Conservation (phyloP, 176 grass and related monocot species). For the Themeda triandra region DNA sequence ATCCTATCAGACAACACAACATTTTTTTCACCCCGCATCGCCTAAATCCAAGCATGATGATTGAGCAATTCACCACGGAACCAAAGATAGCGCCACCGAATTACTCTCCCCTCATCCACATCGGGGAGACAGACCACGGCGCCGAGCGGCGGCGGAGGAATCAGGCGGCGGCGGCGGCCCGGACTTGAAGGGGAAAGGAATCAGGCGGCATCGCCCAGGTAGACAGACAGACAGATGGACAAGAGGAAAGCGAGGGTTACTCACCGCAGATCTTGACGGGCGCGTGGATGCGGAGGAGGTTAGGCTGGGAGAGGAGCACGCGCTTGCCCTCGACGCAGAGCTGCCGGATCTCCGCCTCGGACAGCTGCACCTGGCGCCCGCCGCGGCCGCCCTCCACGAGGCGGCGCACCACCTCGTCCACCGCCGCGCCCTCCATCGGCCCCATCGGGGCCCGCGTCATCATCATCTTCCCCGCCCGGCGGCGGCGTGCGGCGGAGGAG, state of each 20-base stretch:
- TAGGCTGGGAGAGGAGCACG: conserved; percentile 78
- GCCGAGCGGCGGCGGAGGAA: background rate
- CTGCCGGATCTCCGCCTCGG: conserved; percentile 94
- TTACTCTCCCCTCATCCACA: background rate
- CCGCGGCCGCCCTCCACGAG: conserved; percentile 59
- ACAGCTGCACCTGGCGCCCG: conserved; percentile 76
- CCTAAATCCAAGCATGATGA: background rate
- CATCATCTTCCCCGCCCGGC: conserved; percentile 52
- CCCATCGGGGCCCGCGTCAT: conserved; percentile 78
- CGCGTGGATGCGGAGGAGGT: conserved; percentile 63
- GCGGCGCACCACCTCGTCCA: conserved; percentile 74
- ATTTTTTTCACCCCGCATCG: background rate
- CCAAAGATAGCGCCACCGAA: background rate
- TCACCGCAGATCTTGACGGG: conserved; percentile 97
- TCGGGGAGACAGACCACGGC: background rate
- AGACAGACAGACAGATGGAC: background rate
- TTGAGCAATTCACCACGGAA: background rate
- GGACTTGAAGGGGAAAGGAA: background rate
- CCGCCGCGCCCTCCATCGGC: conserved; percentile 57
- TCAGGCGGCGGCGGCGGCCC: background rate
- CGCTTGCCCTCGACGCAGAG: conserved; percentile 90
- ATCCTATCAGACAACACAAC: background rate
- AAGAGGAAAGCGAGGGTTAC: background rate
- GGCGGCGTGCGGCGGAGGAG: background rate
- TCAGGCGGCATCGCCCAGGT: background rate